These are phyloP conservation scores for Lathyrus aphaca DNA, from an alignment of 306 rosid species.

Conservation along the genomic window DNA sequence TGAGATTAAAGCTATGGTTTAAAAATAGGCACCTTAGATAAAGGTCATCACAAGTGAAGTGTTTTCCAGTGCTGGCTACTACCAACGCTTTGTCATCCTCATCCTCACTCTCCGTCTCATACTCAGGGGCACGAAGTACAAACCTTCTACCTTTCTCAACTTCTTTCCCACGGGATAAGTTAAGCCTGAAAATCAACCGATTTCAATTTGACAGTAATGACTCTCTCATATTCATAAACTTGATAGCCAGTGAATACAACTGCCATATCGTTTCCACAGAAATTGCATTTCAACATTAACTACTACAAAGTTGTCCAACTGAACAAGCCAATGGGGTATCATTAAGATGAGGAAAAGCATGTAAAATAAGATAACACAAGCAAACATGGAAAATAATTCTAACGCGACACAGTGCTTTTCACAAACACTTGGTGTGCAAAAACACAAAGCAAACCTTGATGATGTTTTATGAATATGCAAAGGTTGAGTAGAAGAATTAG, in stretches of 20 bases:
- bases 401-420: background rate
- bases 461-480: constrained; percentile 44
- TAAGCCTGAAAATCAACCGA: constrained; percentile 17
- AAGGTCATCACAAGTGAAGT: constrained; percentile 57
- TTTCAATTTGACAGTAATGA: constrained; percentile 18
- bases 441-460: constrained; percentile 44
- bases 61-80: constrained; percentile 42
- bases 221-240: background rate
- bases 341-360: background rate
- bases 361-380: background rate
- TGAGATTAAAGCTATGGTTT: constrained; percentile 10
- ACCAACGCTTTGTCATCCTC: constrained; percentile 43
- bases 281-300: constrained; percentile 1
- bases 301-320: background rate
- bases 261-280: background rate
- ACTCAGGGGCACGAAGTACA: constrained; percentile 60
- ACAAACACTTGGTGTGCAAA: constrained; percentile 23
- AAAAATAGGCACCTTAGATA: constrained; percentile 61
- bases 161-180: constrained; percentile 41
- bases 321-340: background rate
- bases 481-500: constrained; percentile 45
- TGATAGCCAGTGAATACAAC: background rate
- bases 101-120: constrained; percentile 53
- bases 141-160: constrained; percentile 51
- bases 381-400: background rate